Evolutionary conservation across 768 basidiomycete genomes (phyloP).

Genomic region (Sarcomyxa edulis): DNA sequence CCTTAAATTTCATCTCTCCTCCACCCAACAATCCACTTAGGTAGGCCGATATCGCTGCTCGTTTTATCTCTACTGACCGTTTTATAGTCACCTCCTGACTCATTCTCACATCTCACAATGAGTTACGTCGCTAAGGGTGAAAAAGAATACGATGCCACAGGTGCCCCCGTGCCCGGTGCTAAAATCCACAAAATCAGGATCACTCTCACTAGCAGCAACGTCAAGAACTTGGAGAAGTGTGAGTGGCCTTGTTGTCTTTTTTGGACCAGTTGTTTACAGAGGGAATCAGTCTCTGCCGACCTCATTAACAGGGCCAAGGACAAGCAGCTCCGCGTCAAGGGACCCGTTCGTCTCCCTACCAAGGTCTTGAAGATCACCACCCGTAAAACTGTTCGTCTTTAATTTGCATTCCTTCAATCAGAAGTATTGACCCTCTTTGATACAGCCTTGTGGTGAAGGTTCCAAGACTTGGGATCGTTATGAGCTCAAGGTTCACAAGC

Average conservation of each 20-base stretch:
- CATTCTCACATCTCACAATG: constrained; percentile 54
- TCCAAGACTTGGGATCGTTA: constrained; percentile 99
- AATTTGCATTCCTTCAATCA: not conserved
- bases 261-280: not conserved
- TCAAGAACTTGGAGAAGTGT: constrained; percentile 99
- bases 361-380: constrained; percentile 99
- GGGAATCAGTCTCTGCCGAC: constrained; percentile 79
- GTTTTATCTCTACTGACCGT: too few species aligned
- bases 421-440: not conserved
- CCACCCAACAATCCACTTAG: too few species aligned
- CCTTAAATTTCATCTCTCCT: too few species aligned
- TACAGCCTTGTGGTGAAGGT: constrained; percentile 98
- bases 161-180: constrained; percentile 76
- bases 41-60: too few species aligned
- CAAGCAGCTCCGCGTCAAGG: constrained; percentile 98
- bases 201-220: constrained; percentile 96
- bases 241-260: constrained; percentile 15
- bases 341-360: constrained; percentile 97
- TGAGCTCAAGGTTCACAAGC: constrained; percentile 99
- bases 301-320: constrained; percentile 99
- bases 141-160: constrained; percentile 95
- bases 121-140: constrained; percentile 99
- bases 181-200: constrained; percentile 99
- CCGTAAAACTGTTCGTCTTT: constrained; percentile 83
- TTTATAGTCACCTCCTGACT: constrained; percentile 88